Percentiles rank a stretch among this genome's conserved stretches.
Evolutionary conservation across 2,329 filamentous ascomycete species (phyloP).

Genomic region (Pyrenophora teres): DNA sequence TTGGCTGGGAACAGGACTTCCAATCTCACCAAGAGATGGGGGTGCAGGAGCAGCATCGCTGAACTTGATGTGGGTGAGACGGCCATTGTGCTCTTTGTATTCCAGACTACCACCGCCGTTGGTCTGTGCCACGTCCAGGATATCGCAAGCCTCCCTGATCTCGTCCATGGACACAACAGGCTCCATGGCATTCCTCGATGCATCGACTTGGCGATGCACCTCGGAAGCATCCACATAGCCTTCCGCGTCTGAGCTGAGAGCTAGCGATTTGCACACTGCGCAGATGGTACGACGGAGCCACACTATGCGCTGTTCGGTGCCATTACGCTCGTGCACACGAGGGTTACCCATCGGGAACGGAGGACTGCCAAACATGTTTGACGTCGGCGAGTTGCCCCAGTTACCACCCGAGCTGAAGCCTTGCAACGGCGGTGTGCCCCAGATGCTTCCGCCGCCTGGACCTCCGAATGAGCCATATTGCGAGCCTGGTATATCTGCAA

Average conservation of each 20-base stretch:
- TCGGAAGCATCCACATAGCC: conserved; percentile 72
- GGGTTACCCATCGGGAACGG: conserved; percentile 34
- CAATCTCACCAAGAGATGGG: conserved; percentile 53
- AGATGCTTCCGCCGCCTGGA: conserved; percentile 43
- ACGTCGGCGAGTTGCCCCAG: conserved; percentile 50
- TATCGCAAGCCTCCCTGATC: conserved; percentile 84
- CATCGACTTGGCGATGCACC: conserved; percentile 67
- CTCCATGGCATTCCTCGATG: conserved; percentile 64
- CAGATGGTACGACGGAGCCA: conserved; percentile 65
- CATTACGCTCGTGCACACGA: conserved; percentile 34
- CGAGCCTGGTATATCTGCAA: conserved; percentile 40
- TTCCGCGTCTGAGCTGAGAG: conserved; percentile 54
- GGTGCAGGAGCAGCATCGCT: conserved; percentile 39
- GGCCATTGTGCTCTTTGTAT: conserved; percentile 59
- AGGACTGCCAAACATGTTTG: conserved; percentile 36
- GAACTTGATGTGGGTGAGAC: conserved; percentile 51
- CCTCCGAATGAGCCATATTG: conserved; percentile 42
- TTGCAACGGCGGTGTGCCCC: conserved; percentile 49
- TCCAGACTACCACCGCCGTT: conserved; percentile 89
- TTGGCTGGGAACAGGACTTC: conserved; percentile 52
- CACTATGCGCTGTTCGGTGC: conserved; percentile 35
- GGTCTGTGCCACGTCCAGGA: conserved; percentile 78
- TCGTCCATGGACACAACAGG: conserved; percentile 65
- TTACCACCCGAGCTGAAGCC: conserved; percentile 47
- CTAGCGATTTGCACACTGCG: conserved; percentile 72